Evolutionary conservation across 495 filamentous ascomycete genomes (phyloP), one percentile per base, ranked within the genome.

Genomic region (Beverwykella pulmonaria): DNA sequence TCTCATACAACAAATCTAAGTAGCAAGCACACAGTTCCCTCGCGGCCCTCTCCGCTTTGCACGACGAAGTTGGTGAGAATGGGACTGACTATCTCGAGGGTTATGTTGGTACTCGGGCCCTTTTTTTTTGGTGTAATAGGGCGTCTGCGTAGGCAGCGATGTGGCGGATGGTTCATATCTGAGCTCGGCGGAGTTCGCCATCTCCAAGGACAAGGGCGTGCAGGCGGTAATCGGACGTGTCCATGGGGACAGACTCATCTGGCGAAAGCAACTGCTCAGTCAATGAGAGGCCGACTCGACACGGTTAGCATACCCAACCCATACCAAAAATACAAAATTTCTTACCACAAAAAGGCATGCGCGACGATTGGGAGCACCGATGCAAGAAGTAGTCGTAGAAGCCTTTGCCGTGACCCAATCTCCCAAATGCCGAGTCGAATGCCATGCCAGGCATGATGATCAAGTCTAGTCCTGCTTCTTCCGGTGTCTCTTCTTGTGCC

Each of bases 321-420:
- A 46, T 30, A 34, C 29, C 19, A 47, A 26, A 34, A 63, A 20
- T 30, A 27, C 20, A 50, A 3, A 55, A 44, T 47, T 55, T 77
- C 82, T 78, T 79, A 88, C 86, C 83, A 52, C 87, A 82, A 78
- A 85, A 83, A 66, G 87, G 89, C 86, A 89, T 88, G 59, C 76
- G 72, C 72, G 75, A 65, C 68, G 76, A 79, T 19, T 67, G 39
- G 23, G 70, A 63, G 78, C 92, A 95, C 71, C 86, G 84, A 62
- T 87, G 82, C 74, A 98, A 77, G 76, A 95, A 98, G 79, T 85
- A 87, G 78, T 98, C 94, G 84, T 98, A 98, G 77, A 92, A 98
- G 49, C 95, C 94, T 81, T 91, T 96, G 56, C 94, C 94, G 81
- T 98, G 95, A 9, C 94, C 94, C 12, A 97, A 81, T 73, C 94